A percentile compares a stretch with the other conserved stretches of the same genome.
Evolutionary conservation across 2,329 filamentous ascomycete species (phyloP).

Genomic region (Aspergillus sp.): DNA sequence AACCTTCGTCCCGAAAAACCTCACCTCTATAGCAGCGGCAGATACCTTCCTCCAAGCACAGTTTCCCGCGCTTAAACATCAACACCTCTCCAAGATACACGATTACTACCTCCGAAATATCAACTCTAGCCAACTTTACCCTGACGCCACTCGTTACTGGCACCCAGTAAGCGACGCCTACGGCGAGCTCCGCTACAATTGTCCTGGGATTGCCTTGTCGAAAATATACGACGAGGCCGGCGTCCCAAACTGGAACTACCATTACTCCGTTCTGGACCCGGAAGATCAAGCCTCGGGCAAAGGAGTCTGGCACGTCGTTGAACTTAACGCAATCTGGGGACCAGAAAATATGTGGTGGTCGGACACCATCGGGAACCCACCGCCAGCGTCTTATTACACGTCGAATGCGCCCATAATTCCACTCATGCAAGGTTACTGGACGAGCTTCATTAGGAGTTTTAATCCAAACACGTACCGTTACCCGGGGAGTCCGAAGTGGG

Average conservation of each 20-base stretch:
- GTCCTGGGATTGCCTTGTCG: conserved; percentile 60
- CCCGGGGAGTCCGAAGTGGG: conserved; percentile 53
- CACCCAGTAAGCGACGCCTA: conserved; percentile 59
- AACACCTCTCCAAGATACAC: conserved; percentile 55
- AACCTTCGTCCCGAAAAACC: conserved; percentile 55
- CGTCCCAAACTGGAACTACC: conserved; percentile 63
- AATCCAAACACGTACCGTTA: conserved; percentile 63
- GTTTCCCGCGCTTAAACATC: conserved; percentile 55
- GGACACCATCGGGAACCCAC: conserved; percentile 48
- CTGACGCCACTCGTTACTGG: conserved; percentile 56
- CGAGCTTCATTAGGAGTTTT: conserved; percentile 66
- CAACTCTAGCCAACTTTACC: conserved; percentile 47
- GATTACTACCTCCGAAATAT: conserved; percentile 53
- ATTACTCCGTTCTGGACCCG: conserved; percentile 66
- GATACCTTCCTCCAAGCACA: conserved; percentile 59
- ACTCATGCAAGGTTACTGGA: conserved; percentile 70
- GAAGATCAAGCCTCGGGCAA: conserved; percentile 52
- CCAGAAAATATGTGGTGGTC: conserved; percentile 53
- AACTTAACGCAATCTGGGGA: conserved; percentile 68
- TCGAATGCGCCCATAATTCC: conserved; percentile 60
- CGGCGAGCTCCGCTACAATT: conserved; percentile 66
- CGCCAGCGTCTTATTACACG: conserved; percentile 57
- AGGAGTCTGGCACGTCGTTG: conserved; percentile 68
- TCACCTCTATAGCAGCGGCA: conserved; percentile 49
- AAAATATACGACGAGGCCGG: conserved; percentile 37